A percentile compares a stretch with the other conserved stretches of the same genome.
These are phyloP conservation scores for Exophiala oligosperma DNA, from an alignment of 2,329 filamentous ascomycete species.

Conservation along the genomic window DNA sequence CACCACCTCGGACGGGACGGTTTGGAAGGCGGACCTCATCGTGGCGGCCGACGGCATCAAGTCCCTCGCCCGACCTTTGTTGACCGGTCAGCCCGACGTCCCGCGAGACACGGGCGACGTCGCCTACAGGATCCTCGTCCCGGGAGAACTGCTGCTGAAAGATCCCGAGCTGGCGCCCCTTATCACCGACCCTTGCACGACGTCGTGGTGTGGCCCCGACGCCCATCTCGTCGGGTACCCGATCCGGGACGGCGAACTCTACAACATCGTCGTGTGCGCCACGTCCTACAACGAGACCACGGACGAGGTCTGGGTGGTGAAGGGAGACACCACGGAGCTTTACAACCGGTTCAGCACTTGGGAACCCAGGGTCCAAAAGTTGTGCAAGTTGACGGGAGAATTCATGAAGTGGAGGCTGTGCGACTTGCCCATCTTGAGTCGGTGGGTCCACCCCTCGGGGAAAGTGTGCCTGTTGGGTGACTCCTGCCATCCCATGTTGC, in stretches of 20 bases:
- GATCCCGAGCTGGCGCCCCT: background rate
- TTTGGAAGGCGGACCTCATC: no score
- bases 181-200: slow-evolving; percentile 6
- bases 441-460: slow-evolving; percentile 47
- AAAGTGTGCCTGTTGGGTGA: slow-evolving; percentile 62
- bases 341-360: slow-evolving; percentile 37
- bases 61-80: no score
- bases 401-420: slow-evolving; percentile 67
- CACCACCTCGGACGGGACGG: no score
- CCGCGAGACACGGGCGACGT: slow-evolving; percentile 56
- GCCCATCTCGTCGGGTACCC: slow-evolving; percentile 56
- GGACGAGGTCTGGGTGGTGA: slow-evolving; percentile 31
- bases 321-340: slow-evolving; percentile 39
- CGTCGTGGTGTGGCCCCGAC: slow-evolving; percentile 7
- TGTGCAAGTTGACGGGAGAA: slow-evolving; percentile 45
- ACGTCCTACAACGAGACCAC: background rate
- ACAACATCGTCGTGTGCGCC: slow-evolving; percentile 57
- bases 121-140: slow-evolving; percentile 56
- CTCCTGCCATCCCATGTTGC: slow-evolving; percentile 67
- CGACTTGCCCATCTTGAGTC: slow-evolving; percentile 57
- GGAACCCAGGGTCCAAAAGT: slow-evolving; percentile 39
- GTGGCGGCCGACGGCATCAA: no score
- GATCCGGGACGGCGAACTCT: slow-evolving; percentile 58
- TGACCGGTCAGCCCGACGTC: slow-evolving; percentile 30
- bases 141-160: slow-evolving; percentile 51